Percentiles rank a stretch among this genome's conserved stretches.
These are phyloP conservation scores for Aspergillus aculeatinus DNA, from an alignment of 2,329 filamentous ascomycete genomes.

Conservation along the genomic window DNA sequence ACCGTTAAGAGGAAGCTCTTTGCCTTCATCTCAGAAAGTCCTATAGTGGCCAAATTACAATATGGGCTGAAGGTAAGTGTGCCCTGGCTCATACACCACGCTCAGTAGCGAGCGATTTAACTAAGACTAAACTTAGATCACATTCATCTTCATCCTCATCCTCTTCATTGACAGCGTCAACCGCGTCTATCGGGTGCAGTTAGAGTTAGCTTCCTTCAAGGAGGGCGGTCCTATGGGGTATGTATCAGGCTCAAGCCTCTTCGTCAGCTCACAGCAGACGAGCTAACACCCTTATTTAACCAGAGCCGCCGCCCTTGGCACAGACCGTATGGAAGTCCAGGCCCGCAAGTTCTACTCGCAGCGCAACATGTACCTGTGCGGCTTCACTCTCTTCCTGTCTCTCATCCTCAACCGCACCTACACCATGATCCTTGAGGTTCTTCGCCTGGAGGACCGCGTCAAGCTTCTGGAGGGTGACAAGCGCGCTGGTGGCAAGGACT, in stretches of 20 bases:
- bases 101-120: too few species aligned
- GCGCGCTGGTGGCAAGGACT: constrained; percentile 62
- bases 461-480: constrained; percentile 74
- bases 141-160: constrained; percentile 97
- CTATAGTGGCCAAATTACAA: constrained; percentile 83
- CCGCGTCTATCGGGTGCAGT: constrained; percentile 93
- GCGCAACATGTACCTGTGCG: constrained; percentile 99
- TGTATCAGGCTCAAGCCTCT: constrained; percentile 24
- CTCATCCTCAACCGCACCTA: constrained; percentile 98
- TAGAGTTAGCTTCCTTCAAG: constrained; percentile 78
- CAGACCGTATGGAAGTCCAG: constrained; percentile 96
- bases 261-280: neutral
- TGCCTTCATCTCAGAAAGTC: constrained; percentile 92
- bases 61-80: constrained; percentile 80
- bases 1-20: constrained; percentile 82
- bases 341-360: constrained; percentile 99
- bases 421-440: constrained; percentile 89
- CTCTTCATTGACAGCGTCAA: constrained; percentile 96
- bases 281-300: neutral
- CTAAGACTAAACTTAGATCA: constrained; percentile 60
- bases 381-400: constrained; percentile 97
- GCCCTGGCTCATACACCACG: neutral
- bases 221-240: constrained; percentile 54
- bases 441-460: constrained; percentile 88
- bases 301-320: constrained; percentile 73